A percentile compares a stretch with the other conserved stretches of the same genome.
Conservation (phyloP, 352 stramenopile genomes). For the Phytopythium oedochilum region DNA sequence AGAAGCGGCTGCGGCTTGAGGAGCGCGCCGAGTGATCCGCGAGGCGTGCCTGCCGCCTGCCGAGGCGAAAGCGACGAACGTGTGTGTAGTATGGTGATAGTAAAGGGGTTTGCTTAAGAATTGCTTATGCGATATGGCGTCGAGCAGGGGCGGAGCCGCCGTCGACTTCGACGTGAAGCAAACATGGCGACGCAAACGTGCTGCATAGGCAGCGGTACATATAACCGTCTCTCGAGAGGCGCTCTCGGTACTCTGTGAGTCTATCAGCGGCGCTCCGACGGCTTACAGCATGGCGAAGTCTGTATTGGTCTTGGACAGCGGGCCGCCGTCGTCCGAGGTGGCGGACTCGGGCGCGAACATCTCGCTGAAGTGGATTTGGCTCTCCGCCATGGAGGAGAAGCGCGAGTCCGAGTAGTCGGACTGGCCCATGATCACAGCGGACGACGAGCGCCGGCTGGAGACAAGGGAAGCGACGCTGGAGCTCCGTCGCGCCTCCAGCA, state of each 20-base stretch:
- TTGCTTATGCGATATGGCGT: not conserved
- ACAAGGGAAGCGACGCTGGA: conserved; percentile 12
- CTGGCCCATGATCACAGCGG: conserved; percentile 27
- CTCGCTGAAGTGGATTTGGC: conserved; percentile 70
- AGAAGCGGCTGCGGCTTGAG: conserved; percentile 51
- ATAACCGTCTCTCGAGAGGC: conserved; percentile 1
- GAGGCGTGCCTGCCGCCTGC: not conserved
- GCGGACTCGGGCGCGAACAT: conserved; percentile 35
- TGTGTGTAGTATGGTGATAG: too few relatives aligned
- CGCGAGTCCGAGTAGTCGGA: conserved; percentile 18
- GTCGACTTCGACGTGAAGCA: not conserved
- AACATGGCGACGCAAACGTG: not conserved
- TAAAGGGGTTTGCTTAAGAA: too few relatives aligned
- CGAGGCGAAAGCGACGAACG: not conserved
- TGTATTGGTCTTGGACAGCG: conserved; percentile 29
- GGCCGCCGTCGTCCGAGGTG: conserved; percentile 31
- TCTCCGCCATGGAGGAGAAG: conserved; percentile 44
- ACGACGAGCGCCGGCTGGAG: conserved; percentile 39
- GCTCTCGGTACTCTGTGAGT: not conserved
- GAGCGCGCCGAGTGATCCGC: conserved; percentile 18
- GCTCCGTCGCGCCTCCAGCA: conserved; percentile 17
- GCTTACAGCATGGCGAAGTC: conserved; percentile 57
- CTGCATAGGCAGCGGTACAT: conserved; percentile 3
- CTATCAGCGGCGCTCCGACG: not conserved
- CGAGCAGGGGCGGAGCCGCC: not conserved